Base-by-base conservation (phyloP, 192 early-diverging fungal genomes). In the Mortierella alpina region DNA sequence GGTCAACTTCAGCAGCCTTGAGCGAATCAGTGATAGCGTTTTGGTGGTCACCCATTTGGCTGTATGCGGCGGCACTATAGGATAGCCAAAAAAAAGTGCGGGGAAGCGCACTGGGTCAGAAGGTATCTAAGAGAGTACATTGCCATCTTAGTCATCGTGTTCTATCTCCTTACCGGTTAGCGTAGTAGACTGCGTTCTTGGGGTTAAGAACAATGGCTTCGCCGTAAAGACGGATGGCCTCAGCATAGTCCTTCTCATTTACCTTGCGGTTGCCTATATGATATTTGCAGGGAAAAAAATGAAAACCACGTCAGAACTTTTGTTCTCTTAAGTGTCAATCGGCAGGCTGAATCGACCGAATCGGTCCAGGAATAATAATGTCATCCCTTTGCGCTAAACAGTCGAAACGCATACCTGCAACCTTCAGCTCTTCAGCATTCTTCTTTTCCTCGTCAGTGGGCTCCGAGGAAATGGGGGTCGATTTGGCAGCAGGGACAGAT, bases 101-200 rank as follows among this genome's bases (percentile, higher is more conserved):
- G 47, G 31, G 17, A 47, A 45, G 18, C 12, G 15, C 39, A 6
- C 11, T 8, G 46, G 6, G 45, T 55, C 40, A 66, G 52, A 10
- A 18, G 2, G n/a, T 50, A 40, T 6, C 9, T 59, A n/a, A 31
- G 39, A 8, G 23, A 31, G 2, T 12, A 11, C n/a, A 40, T 20
- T 63, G 18, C 40, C 48, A 48, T 22, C 15, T 22, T 14, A 52
- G 8, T 57, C 14, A 63, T 46, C 15, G 52, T 2, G 46, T 2
- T 23, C 12, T 68, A 17, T 48, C 11, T 47, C 20, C 64, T 56
- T 86, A 95, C 92, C 97, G 88, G 90, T 99, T 99, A 15, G 95
- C 92, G 75, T 93, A 98, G 87, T 95, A 99, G n/a, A 99, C 94
- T 31, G 97, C 95, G 72, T 96, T 96, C 64, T 87, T 86, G 13